Conservation (phyloP, 768 basidiomycete species). For the Galerina marginata region DNA sequence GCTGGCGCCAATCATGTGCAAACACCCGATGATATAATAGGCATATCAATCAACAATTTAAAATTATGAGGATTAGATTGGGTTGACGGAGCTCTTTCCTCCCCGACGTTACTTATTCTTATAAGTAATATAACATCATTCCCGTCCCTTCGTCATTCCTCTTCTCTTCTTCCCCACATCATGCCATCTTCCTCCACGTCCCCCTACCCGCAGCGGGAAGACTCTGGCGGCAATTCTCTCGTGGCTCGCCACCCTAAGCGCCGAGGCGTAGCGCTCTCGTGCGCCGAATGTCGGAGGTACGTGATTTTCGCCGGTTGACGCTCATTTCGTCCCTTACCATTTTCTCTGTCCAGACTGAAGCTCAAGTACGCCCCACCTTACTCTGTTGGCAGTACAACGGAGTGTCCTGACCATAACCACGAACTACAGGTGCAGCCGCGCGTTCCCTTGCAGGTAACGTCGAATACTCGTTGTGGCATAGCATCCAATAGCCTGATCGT, state of each 20-base stretch:
- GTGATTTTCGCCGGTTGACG: constrained; percentile 22
- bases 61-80: constrained; percentile 17
- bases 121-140: constrained; percentile 17
- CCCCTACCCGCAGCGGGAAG: constrained; percentile 28
- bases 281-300: constrained; percentile 74
- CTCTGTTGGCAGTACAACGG: background rate
- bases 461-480: constrained; percentile 13
- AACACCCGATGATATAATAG: constrained; percentile 20
- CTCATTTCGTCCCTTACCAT: constrained; percentile 16
- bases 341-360: constrained; percentile 54
- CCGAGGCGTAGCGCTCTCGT: constrained; percentile 61
- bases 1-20: constrained; percentile 30
- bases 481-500: constrained; percentile 18
- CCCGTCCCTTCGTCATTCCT: constrained; percentile 10
- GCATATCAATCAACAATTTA: constrained; percentile 16
- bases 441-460: constrained; percentile 66
- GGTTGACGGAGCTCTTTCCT: constrained; percentile 32
- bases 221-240: constrained; percentile 33
- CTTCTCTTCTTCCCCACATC: constrained; percentile 21
- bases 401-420: constrained; percentile 14
- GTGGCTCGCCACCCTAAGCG: constrained; percentile 50
- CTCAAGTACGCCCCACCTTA: constrained; percentile 54
- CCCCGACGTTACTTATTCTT: constrained; percentile 24
- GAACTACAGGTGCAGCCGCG: constrained; percentile 57
- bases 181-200: constrained; percentile 32